Percentiles rank a stretch among this genome's conserved stretches.
Evolutionary conservation across 2,329 filamentous ascomycete species (phyloP).

Genomic region (Fusarium oxysporum): DNA sequence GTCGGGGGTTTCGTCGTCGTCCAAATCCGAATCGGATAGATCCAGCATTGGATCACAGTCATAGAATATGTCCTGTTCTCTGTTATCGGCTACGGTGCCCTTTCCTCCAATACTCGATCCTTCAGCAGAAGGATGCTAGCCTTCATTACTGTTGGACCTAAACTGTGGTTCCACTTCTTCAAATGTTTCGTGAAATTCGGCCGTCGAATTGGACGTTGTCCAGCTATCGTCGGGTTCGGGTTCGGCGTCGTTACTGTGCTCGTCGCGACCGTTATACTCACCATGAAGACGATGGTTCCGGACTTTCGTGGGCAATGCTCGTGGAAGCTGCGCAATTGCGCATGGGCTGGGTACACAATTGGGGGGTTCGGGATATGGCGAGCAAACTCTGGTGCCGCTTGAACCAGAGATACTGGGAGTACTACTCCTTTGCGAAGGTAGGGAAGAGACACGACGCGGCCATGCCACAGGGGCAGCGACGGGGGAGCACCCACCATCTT

Average conservation of each 20-base stretch:
- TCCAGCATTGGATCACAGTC: constrained; percentile 24
- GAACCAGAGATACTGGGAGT: constrained; percentile 41
- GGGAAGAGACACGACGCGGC: constrained; percentile 59
- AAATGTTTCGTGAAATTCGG: constrained; percentile 20
- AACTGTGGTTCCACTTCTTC: constrained; percentile 1
- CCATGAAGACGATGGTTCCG: constrained; percentile 61
- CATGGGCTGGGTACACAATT: constrained; percentile 44
- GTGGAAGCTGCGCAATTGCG: constrained; percentile 36
- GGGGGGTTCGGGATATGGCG: constrained; percentile 56
- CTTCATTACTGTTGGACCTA: constrained; percentile 9
- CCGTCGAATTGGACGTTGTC: constrained; percentile 16
- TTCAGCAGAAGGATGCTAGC: constrained; percentile 38
- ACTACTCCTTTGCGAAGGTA: constrained; percentile 51
- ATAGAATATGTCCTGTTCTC: constrained; percentile 32
- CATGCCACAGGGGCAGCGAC: constrained; percentile 52
- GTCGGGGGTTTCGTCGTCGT: constrained; percentile 38
- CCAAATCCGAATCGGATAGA: constrained; percentile 14
- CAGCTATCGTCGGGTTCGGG: constrained; percentile 13
- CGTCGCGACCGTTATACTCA: constrained; percentile 56
- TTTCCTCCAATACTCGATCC: neutral
- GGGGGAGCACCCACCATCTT: constrained; percentile 88
- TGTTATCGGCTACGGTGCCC: neutral
- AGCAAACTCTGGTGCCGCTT: constrained; percentile 46
- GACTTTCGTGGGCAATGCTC: constrained; percentile 24
- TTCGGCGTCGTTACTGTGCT: constrained; percentile 49